Base-by-base conservation (phyloP, 495 filamentous ascomycete species). In the Lindgomyces ingoldianus region DNA sequence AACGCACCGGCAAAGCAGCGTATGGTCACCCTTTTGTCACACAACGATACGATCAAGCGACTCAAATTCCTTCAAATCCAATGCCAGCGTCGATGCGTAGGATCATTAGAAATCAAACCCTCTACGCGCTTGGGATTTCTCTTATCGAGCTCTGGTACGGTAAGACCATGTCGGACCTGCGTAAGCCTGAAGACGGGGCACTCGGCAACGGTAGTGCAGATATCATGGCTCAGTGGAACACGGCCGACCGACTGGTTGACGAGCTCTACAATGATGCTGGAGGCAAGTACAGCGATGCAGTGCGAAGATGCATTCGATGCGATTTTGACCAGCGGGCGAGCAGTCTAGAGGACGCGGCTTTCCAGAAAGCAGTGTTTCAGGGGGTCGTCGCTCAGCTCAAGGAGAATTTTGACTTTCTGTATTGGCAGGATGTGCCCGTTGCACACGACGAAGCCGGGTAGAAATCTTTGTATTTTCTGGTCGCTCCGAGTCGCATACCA, bases 61-160 rank as follows among this genome's bases (percentile, higher is more conserved):
- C 36, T 19, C 36, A 26, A 24, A 45, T 25, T 29, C 48, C 18
- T 19, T 30, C 25, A n/a, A 54, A 44, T 6, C 3, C 0, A 1
- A 12, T 27, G 3, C 25, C 48, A 8, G 10, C 48, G 0, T 55
- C 26, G 1, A 55, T 67, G 49, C 26, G 39, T 11, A 33, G 57
- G 12, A 56, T 62, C 27, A 63, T 68, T 25, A 50, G 65, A 1
- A 68, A 74, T 47, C 62, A 69, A 24, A 70, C 68, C 18, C 67
- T 74, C 12, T 72, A 73, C 41, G 69, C 70, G 1, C 59, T 77
- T 3, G 75, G 75, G 8, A 33, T 76, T 4, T 53, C 70, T 30
- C 65, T 77, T 4, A 66, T 75, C 4, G 75, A 77, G 45, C 68
- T 77, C 11, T 75, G 68, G 68, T 70, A 67, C 39, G 65, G 72